These are phyloP conservation scores for Brassica nigra DNA, from an alignment of 345 rosid genomes.

Conservation along the genomic window DNA sequence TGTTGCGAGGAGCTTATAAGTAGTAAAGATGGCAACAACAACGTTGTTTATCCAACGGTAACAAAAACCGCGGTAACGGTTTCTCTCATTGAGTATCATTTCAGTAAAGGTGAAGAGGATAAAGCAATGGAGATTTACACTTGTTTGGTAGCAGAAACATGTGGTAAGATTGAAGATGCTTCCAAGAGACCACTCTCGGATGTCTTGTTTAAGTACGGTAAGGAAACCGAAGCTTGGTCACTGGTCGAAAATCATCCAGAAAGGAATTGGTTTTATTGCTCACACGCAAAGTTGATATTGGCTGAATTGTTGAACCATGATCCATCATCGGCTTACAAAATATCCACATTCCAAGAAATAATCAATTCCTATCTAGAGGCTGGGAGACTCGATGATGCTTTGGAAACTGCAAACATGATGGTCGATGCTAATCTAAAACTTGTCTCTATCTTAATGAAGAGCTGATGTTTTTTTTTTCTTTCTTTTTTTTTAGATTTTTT, in stretches of 20 bases:
- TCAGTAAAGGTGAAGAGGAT: background rate
- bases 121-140: background rate
- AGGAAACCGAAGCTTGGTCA: background rate
- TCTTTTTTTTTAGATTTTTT: too few relatives aligned
- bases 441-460: background rate
- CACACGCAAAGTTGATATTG: background rate
- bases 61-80: background rate
- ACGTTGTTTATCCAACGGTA: background rate
- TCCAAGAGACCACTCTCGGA: background rate
- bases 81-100: background rate
- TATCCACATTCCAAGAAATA: background rate
- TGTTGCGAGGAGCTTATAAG: background rate
- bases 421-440: background rate
- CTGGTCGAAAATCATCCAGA: background rate
- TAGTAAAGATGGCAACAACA: background rate
- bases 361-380: background rate
- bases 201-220: background rate
- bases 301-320: background rate
- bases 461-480: background rate
- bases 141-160: background rate
- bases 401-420: background rate
- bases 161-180: background rate
- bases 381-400: background rate
- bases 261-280: too few relatives aligned
- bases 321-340: background rate